Evolutionary conservation across 495 filamentous ascomycete genomes (phyloP), one percentile per base, ranked within the genome.

Genomic region (Penicillium tannophilum): DNA sequence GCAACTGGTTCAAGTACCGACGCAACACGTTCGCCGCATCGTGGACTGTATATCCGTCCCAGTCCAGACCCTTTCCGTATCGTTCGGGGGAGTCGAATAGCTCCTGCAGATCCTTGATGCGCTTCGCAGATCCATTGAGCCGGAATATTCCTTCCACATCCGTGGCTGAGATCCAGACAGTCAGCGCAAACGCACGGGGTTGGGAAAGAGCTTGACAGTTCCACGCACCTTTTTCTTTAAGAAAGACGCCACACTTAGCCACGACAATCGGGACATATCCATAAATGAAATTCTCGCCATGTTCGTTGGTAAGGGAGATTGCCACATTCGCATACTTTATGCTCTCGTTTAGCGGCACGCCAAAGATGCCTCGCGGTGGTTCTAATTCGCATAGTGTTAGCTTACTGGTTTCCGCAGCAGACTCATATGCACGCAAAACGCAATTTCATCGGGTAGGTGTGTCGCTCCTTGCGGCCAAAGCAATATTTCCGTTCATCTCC

Each of bases 251-350:
- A 72, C 94, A 99, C 73, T 99, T 99, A 5, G 94, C 94, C 41
- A 99, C 93, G 47, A 99, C 93, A 62, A 99, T 97, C 10, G 94
- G 94, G 6, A 99, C 93, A 71, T 99, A 99, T 63, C 94, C 94
- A 73, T 99, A 99, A 26, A 97, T 97, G 70, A 94, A 97, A 72
- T 92, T 96, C 67, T 93, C 85, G 16, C 93, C 94, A 54, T 92
- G 84, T 51, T 89, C 89, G 71, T 97, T 91, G 60, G 91, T 89
- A 33, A 99, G 84, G 52, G 93, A 97, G 64, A 99, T 99, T 52
- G 94, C 94, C 60, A 99, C 94, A 73, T 99, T 99, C 55, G 94
- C 94, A 69, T 99, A 99, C 31, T 90, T 89, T 72, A 99, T 99
- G 78, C 93, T 97, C 62, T 89, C 86, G 58, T 90, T 89, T 47